These are phyloP conservation scores for Suillus ampliporus DNA, from an alignment of 768 basidiomycete species.

Conservation along the genomic window DNA sequence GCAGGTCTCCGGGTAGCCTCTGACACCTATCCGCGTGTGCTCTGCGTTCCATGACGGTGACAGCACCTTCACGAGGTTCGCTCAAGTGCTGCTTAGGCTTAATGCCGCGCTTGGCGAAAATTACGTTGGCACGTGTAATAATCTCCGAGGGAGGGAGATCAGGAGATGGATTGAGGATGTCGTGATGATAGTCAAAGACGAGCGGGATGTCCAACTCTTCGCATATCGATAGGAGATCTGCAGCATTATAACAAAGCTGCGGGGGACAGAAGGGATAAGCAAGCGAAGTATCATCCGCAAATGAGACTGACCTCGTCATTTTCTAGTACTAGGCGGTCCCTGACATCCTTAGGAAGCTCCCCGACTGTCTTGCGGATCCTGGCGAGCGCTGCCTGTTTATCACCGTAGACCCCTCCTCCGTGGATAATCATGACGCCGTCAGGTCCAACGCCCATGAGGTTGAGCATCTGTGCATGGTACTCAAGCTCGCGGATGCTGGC, in stretches of 20 bases:
- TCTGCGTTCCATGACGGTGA: constrained; percentile 81
- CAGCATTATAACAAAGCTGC: constrained; percentile 84
- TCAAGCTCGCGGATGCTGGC: constrained; percentile 80
- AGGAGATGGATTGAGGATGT: constrained; percentile 67
- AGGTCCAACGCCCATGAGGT: constrained; percentile 78
- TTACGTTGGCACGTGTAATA: constrained; percentile 75
- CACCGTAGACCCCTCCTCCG: constrained; percentile 83
- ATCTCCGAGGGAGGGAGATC: constrained; percentile 62
- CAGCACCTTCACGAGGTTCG: constrained; percentile 86
- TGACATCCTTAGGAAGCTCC: constrained; percentile 64
- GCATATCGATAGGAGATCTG: constrained; percentile 87
- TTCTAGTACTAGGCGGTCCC: constrained; percentile 83
- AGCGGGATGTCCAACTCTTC: constrained; percentile 81
- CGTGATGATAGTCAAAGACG: constrained; percentile 85
- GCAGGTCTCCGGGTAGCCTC: constrained; percentile 63
- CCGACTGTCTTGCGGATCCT: constrained; percentile 76
- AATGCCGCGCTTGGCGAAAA: constrained; percentile 79
- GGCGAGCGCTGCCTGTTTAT: constrained; percentile 72
- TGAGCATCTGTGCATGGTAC: constrained; percentile 90
- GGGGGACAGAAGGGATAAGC: neutral
- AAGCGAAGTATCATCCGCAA: neutral
- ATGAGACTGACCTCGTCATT: constrained; percentile 79
- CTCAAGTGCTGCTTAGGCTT: constrained; percentile 92
- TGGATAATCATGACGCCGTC: constrained; percentile 92
- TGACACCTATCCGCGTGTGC: constrained; percentile 88